A percentile compares a stretch with the other conserved stretches of the same genome.
These are phyloP conservation scores for Quercus tomentella DNA, from an alignment of 331 rosid genomes.

Conservation along the genomic window DNA sequence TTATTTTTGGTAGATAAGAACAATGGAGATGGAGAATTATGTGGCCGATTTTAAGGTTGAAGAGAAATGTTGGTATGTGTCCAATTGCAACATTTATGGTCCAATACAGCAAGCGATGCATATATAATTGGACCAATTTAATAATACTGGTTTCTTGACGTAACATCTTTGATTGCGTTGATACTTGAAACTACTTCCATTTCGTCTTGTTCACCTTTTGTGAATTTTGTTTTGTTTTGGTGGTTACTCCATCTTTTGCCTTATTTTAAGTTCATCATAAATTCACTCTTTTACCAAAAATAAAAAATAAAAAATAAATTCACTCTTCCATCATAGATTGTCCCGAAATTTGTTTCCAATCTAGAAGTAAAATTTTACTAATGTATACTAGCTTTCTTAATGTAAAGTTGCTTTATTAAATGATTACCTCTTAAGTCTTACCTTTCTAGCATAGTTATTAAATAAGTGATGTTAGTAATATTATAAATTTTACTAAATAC, in stretches of 20 bases:
- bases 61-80: not conserved
- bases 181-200: not conserved
- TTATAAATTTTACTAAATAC: too few relatives aligned
- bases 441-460: too few relatives aligned
- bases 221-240: not conserved
- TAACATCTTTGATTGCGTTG: not conserved
- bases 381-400: too few relatives aligned
- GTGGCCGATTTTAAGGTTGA: not conserved
- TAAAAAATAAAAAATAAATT: too few relatives aligned
- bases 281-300: too few relatives aligned
- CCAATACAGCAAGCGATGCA: not conserved
- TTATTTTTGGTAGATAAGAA: too few relatives aligned
- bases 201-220: not conserved
- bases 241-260: not conserved
- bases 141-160: not conserved
- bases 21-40: not conserved
- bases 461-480: too few relatives aligned
- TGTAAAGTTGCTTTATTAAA: too few relatives aligned
- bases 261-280: not conserved
- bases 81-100: not conserved
- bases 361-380: too few relatives aligned
- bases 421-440: too few relatives aligned
- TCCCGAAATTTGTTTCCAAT: too few relatives aligned
- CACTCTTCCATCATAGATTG: too few relatives aligned
- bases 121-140: not conserved